Conservation (phyloP, 495 filamentous ascomycete species). For the Poronia punctata region DNA sequence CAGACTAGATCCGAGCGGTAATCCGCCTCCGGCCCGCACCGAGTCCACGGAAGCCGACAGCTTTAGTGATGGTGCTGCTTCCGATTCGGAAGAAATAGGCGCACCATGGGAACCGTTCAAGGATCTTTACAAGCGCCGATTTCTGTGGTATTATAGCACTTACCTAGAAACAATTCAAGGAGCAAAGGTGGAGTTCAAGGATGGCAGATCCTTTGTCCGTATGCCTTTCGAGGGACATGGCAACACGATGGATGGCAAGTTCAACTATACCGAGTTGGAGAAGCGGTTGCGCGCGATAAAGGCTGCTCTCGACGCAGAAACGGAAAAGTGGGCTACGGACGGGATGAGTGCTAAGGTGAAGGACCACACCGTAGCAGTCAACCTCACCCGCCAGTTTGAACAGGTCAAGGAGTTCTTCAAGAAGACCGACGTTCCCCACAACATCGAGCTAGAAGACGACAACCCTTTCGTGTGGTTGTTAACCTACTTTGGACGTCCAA, state of each 20-base stretch:
- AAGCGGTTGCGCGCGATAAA: slow-evolving; percentile 59
- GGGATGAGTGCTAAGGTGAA: slow-evolving; percentile 56
- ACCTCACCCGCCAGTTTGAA: slow-evolving; percentile 74
- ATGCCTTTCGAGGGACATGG: slow-evolving; percentile 80
- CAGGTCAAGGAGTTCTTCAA: slow-evolving; percentile 72
- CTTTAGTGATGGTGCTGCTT: too few species aligned
- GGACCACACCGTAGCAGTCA: slow-evolving; percentile 69
- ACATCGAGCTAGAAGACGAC: slow-evolving; percentile 63
- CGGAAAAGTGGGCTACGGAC: slow-evolving; percentile 59
- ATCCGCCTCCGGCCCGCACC: slow-evolving; percentile 23
- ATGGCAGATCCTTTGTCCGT: slow-evolving; percentile 54
- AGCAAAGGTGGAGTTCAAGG: slow-evolving; percentile 51
- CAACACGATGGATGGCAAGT: slow-evolving; percentile 83
- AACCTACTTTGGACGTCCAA: slow-evolving; percentile 84
- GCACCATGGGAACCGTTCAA: slow-evolving; percentile 70
- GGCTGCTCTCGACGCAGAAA: slow-evolving; percentile 63
- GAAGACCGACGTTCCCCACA: slow-evolving; percentile 59
- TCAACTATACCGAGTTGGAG: slow-evolving; percentile 73
- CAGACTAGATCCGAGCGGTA: slow-evolving; percentile 43
- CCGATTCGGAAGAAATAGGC: slow-evolving; percentile 41
- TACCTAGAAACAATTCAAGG: slow-evolving; percentile 67
- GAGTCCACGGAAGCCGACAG: slow-evolving; percentile 45
- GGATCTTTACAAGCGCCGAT: slow-evolving; percentile 84
- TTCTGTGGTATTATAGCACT: slow-evolving; percentile 91
- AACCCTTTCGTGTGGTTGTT: slow-evolving; percentile 63